Base-by-base conservation (phyloP, 2,329 filamentous ascomycete genomes). In the Ophiostoma sp. region DNA sequence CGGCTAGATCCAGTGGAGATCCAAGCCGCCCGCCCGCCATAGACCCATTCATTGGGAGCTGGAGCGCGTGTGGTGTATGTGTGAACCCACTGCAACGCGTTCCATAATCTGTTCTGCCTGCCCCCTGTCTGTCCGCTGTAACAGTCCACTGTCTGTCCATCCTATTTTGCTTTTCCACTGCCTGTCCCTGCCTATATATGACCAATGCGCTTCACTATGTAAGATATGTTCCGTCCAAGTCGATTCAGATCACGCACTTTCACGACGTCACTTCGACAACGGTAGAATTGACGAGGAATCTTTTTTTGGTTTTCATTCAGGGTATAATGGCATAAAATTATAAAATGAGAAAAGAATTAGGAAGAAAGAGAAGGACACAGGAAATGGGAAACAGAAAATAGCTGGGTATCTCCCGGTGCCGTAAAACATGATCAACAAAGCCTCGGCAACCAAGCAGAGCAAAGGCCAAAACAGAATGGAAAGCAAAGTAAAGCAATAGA, bases 51-150 rank as follows among this genome's bases (percentile, higher is more conserved):
- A 65, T 65, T n/a, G n/a, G 33, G 20, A 48, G 44, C 44, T 48
- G 44, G 44, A 65, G 33, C 62, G 62, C 62, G 62, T 39, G 20
- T 23, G 27, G 60, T n/a, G 62, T 33, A 36, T 48, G 44, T 48
- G 17, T 20, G 62, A 65, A 65, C 13, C 62, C 62, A 65, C 62
- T 39, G 33, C 31, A 65, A 65, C 62, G 62, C 62, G 62, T 65
- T 39, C 20, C 17, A 23, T 33, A 13, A 60, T 60, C 54, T 31
- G 27, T 31, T 31, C 27, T 31, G 27, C 27, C 27, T n/a, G n/a
- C n/a, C n/a, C 48, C 8, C 48, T n/a, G n/a, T 60, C 15, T 20
- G 41, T 44, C 41, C 41, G 15, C 41, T 44, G 41, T 44, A 11
- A 3, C 36, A 8, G 11, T 17, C 41, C 41, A 44, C 13, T 17